Percentiles rank a stretch among this genome's conserved stretches.
These are phyloP conservation scores for Candida schatavii DNA, from an alignment of 805 yeast species.

Conservation along the genomic window DNA sequence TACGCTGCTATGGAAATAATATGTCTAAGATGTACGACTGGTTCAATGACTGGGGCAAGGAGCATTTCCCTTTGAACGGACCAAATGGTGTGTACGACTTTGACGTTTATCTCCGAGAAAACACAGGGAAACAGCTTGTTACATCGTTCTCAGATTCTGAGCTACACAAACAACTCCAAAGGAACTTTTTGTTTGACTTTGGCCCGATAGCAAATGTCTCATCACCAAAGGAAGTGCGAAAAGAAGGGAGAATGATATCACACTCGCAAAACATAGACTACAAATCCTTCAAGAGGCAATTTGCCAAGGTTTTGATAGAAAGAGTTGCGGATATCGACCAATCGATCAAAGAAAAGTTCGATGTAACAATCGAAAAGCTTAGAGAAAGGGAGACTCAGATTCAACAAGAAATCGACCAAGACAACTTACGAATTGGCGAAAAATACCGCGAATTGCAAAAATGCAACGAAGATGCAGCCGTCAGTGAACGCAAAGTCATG, in stretches of 20 bases:
- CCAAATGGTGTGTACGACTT: conserved; percentile 1
- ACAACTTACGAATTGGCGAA: conserved; percentile 31
- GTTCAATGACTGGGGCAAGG: conserved; percentile 23
- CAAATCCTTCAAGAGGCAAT: conserved; percentile 23
- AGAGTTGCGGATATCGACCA: conserved; percentile 20
- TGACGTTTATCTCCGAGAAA: conserved; percentile 16
- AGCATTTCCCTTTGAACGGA: conserved; percentile 11
- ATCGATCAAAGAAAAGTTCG: conserved; percentile 12
- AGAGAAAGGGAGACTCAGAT: conserved; percentile 26
- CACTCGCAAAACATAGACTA: conserved; percentile 16
- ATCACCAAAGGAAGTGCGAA: neutral
- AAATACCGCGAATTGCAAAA: conserved; percentile 30
- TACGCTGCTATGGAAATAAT: conserved; percentile 26
- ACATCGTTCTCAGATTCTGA: conserved; percentile 21
- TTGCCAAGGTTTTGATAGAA: conserved; percentile 25
- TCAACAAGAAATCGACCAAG: conserved; percentile 30
- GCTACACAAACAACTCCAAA: conserved; percentile 18
- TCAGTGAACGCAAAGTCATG: conserved; percentile 29
- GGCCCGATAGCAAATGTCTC: conserved; percentile 6
- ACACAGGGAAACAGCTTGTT: conserved; percentile 16
- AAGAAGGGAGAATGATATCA: conserved; percentile 4
- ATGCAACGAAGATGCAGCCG: conserved; percentile 33
- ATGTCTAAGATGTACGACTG: conserved; percentile 24
- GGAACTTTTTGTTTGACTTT: conserved; percentile 11
- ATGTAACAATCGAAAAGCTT: conserved; percentile 17